A percentile compares a stretch with the other conserved stretches of the same genome.
Conservation (phyloP, 1,284 basidiomycete species). For the Ustilago nuda region DNA sequence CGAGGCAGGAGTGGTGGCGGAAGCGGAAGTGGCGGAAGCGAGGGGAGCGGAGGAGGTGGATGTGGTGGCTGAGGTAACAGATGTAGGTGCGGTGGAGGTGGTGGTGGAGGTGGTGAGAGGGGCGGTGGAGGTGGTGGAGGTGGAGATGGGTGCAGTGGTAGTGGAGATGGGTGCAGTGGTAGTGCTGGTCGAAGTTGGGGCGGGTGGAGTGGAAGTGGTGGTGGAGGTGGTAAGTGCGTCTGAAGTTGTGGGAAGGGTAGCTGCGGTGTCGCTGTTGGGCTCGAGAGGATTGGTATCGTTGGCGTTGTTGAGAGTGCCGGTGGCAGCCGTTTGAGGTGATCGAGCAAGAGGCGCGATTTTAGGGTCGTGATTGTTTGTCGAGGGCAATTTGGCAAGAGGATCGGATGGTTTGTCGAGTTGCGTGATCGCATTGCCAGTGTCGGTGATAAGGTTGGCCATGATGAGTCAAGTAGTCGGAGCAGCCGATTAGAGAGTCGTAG, state of each 20-base stretch:
- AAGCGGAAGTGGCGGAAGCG: constrained; percentile 14
- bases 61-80: constrained; percentile 19
- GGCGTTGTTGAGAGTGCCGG: constrained; percentile 4
- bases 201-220: constrained; percentile 8
- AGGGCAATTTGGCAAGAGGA: background rate
- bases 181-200: constrained; percentile 21
- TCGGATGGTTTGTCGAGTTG: constrained; percentile 3
- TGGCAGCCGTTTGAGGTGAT: constrained; percentile 25
- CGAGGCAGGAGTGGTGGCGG: constrained; percentile 9
- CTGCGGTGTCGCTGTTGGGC: constrained; percentile 2
- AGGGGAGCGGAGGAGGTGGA: constrained; percentile 16
- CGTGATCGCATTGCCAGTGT: constrained; percentile 4
- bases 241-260: constrained; percentile 6
- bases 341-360: constrained; percentile 22
- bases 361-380: background rate
- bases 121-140: constrained; percentile 19
- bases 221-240: constrained; percentile 12
- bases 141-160: constrained; percentile 11
- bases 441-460: background rate
- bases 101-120: constrained; percentile 21
- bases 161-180: constrained; percentile 22
- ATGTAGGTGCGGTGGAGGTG: constrained; percentile 5
- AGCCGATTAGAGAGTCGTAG: background rate
- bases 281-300: background rate
- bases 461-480: background rate